A percentile compares a stretch with the other conserved stretches of the same genome.
Evolutionary conservation across 2,329 filamentous ascomycete species (phyloP).

Genomic region (Fusarium sp.): DNA sequence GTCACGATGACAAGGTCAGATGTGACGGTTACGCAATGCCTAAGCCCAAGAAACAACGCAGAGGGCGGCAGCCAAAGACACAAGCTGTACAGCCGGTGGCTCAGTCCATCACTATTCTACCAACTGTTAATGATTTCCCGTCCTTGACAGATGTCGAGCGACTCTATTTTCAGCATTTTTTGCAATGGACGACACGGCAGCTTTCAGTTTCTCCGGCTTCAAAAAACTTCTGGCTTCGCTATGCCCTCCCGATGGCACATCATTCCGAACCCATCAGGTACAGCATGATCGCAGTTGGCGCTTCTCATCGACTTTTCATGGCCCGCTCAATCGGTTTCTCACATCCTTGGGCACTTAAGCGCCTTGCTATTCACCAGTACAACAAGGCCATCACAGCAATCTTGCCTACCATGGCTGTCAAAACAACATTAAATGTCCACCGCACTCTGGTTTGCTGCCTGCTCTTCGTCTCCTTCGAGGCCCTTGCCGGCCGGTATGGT

Average conservation of each 20-base stretch:
- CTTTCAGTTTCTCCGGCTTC: background rate
- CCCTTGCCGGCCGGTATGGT: background rate
- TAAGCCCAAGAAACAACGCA: background rate
- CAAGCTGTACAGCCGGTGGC: background rate
- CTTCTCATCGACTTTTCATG: constrained; percentile 12
- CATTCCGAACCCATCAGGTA: constrained; percentile 3
- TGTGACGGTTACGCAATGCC: background rate
- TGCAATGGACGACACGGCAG: background rate
- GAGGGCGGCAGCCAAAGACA: background rate
- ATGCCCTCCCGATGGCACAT: constrained; percentile 7
- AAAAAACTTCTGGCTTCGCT: constrained; percentile 11
- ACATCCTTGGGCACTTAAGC: background rate
- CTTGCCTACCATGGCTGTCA: background rate
- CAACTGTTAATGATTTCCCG: background rate
- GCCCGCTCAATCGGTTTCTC: background rate
- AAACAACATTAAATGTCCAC: background rate
- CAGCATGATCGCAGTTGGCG: constrained; percentile 13
- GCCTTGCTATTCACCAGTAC: background rate
- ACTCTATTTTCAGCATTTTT: background rate
- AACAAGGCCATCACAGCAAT: background rate
- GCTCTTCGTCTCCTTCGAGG: background rate
- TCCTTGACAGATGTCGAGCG: background rate
- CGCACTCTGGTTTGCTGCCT: background rate
- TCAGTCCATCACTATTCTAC: background rate
- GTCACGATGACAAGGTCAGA: background rate